A percentile compares a stretch with the other conserved stretches of the same genome.
Conservation (phyloP, 371 early-diverging fungal genomes). For the Mortierella sp. region DNA sequence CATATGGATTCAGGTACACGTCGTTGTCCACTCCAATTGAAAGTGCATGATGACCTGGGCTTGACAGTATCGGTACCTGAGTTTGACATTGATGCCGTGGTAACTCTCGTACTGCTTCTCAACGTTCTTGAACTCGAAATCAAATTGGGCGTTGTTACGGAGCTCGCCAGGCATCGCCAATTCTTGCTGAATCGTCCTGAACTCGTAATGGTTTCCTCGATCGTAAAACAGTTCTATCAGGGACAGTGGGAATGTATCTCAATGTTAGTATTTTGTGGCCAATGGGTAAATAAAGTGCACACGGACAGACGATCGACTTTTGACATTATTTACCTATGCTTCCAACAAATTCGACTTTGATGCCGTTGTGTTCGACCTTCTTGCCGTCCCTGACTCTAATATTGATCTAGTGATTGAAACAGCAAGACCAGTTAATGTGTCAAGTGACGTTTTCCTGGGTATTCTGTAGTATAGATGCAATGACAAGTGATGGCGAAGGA, state of each 20-base stretch:
- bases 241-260: too few species aligned
- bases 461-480: too few species aligned
- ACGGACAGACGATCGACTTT: neutral
- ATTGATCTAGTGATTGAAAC: slow-evolving; percentile 74
- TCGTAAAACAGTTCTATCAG: slow-evolving; percentile 91
- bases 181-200: slow-evolving; percentile 88
- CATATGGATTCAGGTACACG: neutral
- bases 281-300: neutral
- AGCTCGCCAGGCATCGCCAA: slow-evolving; percentile 89
- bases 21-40: neutral
- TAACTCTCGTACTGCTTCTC: slow-evolving; percentile 94
- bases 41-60: too few species aligned
- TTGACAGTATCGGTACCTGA: slow-evolving; percentile 71
- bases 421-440: neutral
- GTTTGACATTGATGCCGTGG: slow-evolving; percentile 91
- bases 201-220: slow-evolving; percentile 95
- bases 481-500: neutral
- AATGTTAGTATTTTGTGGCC: neutral
- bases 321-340: slow-evolving; percentile 80
- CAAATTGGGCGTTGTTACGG: slow-evolving; percentile 72
- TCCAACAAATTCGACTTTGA: slow-evolving; percentile 97
- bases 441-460: too few species aligned
- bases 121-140: slow-evolving; percentile 92
- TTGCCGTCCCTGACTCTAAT: slow-evolving; percentile 93
- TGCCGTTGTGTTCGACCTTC: slow-evolving; percentile 95